Percentiles rank a stretch among this genome's conserved stretches.
phyloP scores from a whole-genome alignment of 1,284 basidiomycete genomes.

The Fomitopsis palustris region DNA sequence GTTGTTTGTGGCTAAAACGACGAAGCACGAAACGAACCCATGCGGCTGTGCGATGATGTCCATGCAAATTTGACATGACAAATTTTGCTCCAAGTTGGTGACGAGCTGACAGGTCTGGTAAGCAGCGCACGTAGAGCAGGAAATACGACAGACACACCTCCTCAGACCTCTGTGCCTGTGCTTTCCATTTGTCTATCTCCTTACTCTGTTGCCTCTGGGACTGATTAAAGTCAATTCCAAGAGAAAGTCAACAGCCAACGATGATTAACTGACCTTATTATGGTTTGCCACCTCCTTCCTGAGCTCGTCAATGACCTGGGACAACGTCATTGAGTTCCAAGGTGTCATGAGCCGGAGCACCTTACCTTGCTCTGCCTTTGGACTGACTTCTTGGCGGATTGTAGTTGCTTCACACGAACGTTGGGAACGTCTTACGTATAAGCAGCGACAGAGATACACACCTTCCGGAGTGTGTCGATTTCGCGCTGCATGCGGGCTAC shows the following conservation, averaged over 20 bases:
- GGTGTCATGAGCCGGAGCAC: not conserved
- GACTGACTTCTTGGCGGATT: constrained; percentile 46
- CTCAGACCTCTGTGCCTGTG: constrained; percentile 47
- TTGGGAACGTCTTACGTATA: constrained; percentile 14
- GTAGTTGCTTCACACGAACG: constrained; percentile 35
- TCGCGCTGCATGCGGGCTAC: constrained; percentile 38
- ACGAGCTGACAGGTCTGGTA: constrained; percentile 38
- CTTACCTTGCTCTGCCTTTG: constrained; percentile 58
- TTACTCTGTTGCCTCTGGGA: constrained; percentile 44
- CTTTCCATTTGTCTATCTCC: constrained; percentile 43
- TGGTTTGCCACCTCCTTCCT: constrained; percentile 36
- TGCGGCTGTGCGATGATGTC: constrained; percentile 61
- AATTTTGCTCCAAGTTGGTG: constrained; percentile 47
- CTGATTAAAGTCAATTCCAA: constrained; percentile 30
- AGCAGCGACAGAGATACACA: constrained; percentile 24
- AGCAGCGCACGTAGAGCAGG: not conserved
- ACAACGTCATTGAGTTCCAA: not conserved
- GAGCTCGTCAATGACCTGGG: constrained; percentile 48
- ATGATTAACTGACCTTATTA: constrained; percentile 27
- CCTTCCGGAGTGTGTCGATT: constrained; percentile 45
- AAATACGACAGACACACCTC: constrained; percentile 38
- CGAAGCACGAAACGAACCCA: constrained; percentile 40
- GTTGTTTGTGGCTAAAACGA: not conserved
- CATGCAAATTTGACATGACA: constrained; percentile 75
- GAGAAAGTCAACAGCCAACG: not conserved